Evolutionary conservation across 192 early-diverging fungal species (phyloP), one percentile per base, ranked within the genome.

Genomic region (Borealophlyctis nickersoniae): DNA sequence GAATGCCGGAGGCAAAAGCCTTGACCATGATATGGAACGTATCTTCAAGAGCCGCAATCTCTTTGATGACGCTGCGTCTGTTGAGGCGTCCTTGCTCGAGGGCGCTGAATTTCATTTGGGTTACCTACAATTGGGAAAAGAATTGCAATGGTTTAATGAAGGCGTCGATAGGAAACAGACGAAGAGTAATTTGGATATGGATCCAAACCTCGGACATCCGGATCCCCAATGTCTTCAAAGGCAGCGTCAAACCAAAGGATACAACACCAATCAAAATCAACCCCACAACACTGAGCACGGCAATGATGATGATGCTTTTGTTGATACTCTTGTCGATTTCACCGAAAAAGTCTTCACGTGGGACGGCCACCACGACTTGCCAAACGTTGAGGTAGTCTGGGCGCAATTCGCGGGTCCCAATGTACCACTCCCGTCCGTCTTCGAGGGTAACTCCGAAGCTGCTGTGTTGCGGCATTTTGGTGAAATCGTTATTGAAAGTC

Each of bases 321-420:
- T 14, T 60, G 27, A 62, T 62, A 19, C 26, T 29, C 29, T 62
- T 55, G 56, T 62, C 60, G 52, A 62, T 60, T 5, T 9, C 26
- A 4, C 9, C 5, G 27, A 60, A 62, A 52, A 62, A 62, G 29
- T 62, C 60, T 16, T 58, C 9, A 13, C 60, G 60, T 13, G 60
- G 60, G 28, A 62, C 23, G 56, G 60, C 60, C 26, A 62, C 14
- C 5, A 62, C 56, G 11, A 62, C 16, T 58, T 7, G 9, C 48
- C 56, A 62, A 49, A 49, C 27, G 31, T 24, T 29, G 56, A 16
- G 19, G 5, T 9, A 27, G 24, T 58, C 56, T 16, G 16, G 30
- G 14, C 34, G 16, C 30, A 58, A 34, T 13, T 58, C 13, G 13
- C 16, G 30, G 4, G 56, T 26, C 31, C 30, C 56, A 26, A 58